A percentile compares a stretch with the other conserved stretches of the same genome.
These are phyloP conservation scores for Sugiyamaella japonica DNA, from an alignment of 1,139 yeast species.

Conservation along the genomic window DNA sequence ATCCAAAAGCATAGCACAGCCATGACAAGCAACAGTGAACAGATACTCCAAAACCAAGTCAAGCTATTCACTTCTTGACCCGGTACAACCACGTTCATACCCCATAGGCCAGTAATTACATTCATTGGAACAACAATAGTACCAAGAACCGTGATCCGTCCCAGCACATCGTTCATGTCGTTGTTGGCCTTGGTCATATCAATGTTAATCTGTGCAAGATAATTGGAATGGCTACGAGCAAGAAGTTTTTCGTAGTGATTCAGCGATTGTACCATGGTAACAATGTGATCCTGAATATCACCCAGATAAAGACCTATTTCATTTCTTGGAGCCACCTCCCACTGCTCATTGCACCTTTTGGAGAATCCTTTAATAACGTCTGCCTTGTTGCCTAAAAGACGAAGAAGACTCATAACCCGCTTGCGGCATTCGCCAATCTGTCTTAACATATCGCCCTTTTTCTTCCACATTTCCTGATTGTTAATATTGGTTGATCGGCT, in stretches of 20 bases:
- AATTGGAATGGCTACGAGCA: slow-evolving; percentile 91
- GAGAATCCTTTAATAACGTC: slow-evolving; percentile 95
- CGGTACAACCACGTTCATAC: slow-evolving; percentile 96
- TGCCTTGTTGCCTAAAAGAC: slow-evolving; percentile 87
- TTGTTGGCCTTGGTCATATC: slow-evolving; percentile 98
- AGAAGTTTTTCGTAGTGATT: slow-evolving; percentile 91
- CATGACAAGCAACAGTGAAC: slow-evolving; percentile 36
- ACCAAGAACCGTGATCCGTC: slow-evolving; percentile 90
- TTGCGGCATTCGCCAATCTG: slow-evolving; percentile 94
- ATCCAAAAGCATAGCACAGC: slow-evolving; percentile 39
- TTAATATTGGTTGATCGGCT: slow-evolving; percentile 41
- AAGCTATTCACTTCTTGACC: slow-evolving; percentile 74
- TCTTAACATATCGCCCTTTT: slow-evolving; percentile 91
- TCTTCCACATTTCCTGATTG: slow-evolving; percentile 73
- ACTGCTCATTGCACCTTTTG: slow-evolving; percentile 81
- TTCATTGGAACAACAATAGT: slow-evolving; percentile 93
- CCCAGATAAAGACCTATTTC: slow-evolving; percentile 89
- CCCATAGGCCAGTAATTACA: slow-evolving; percentile 96
- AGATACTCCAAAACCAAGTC: slow-evolving; percentile 68
- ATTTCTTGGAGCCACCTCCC: slow-evolving; percentile 71
- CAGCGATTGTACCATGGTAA: slow-evolving; percentile 92
- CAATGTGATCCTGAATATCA: slow-evolving; percentile 81
- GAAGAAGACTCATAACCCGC: slow-evolving; percentile 83
- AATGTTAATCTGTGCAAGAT: slow-evolving; percentile 92
- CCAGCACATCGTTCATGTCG: slow-evolving; percentile 93